These are phyloP conservation scores for Metschnikowia cerradonensis DNA, from an alignment of 805 yeast genomes.

Conservation along the genomic window DNA sequence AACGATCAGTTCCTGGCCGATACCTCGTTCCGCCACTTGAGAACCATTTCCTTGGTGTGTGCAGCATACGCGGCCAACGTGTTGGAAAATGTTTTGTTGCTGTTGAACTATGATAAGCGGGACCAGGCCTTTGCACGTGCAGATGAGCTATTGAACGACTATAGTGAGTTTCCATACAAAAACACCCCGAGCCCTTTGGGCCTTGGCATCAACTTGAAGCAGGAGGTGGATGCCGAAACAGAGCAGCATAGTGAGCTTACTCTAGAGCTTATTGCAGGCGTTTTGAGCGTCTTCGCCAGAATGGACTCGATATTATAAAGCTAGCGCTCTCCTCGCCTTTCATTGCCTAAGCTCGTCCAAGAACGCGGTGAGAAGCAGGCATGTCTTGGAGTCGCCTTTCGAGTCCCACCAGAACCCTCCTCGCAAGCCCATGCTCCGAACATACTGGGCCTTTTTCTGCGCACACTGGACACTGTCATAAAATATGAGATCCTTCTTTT, in stretches of 20 bases:
- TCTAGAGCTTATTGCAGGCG: constrained; percentile 90
- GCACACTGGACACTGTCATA: constrained; percentile 65
- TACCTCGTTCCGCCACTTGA: constrained; percentile 63
- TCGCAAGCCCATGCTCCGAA: constrained; percentile 46
- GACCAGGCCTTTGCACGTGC: constrained; percentile 91
- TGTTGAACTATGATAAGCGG: constrained; percentile 78
- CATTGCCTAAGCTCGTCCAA: constrained; percentile 5
- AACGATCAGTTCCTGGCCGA: constrained; percentile 64
- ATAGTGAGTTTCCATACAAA: constrained; percentile 79
- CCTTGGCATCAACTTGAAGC: constrained; percentile 64
- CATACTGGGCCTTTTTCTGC: constrained; percentile 56
- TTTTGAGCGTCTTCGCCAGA: constrained; percentile 80
- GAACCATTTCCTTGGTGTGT: constrained; percentile 78
- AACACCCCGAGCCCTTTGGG: constrained; percentile 56
- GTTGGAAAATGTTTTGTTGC: constrained; percentile 77
- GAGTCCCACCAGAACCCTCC: constrained; percentile 98
- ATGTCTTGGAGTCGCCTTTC: constrained; percentile 55
- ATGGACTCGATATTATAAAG: constrained; percentile 79
- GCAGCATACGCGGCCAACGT: constrained; percentile 96
- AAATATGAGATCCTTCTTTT: constrained; percentile 7
- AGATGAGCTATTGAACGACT: constrained; percentile 83
- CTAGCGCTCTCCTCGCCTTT: neutral
- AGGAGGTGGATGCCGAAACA: constrained; percentile 51
- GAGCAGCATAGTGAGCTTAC: constrained; percentile 58
- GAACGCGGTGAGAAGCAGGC: constrained; percentile 41